Percentiles rank a stretch among this genome's conserved stretches.
phyloP scores from a whole-genome alignment of 768 basidiomycete genomes.

The Suillus plorans region DNA sequence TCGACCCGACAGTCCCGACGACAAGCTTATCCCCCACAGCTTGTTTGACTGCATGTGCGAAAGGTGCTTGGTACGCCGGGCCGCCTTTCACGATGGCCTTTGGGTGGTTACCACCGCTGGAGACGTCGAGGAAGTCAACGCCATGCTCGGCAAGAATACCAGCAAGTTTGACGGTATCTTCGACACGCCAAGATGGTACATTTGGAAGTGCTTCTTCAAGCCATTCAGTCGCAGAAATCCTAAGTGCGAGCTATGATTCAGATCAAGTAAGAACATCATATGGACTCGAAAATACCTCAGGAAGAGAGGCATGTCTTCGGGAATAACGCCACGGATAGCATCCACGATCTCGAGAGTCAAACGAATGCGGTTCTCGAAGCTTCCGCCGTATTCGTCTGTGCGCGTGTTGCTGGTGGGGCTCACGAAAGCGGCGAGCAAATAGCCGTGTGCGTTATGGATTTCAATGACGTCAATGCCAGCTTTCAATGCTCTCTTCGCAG shows the following conservation, averaged over 20 bases:
- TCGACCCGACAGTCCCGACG: slow-evolving; percentile 27
- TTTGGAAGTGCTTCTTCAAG: slow-evolving; percentile 56
- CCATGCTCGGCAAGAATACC: slow-evolving; percentile 60
- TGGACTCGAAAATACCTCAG: slow-evolving; percentile 44
- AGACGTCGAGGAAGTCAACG: slow-evolving; percentile 76
- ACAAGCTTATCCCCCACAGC: slow-evolving; percentile 41
- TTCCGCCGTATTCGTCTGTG: slow-evolving; percentile 69
- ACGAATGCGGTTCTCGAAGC: slow-evolving; percentile 66
- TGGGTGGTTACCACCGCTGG: slow-evolving; percentile 57
- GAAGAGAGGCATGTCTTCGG: slow-evolving; percentile 66
- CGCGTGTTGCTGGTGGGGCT: slow-evolving; percentile 62
- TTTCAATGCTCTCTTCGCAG: slow-evolving; percentile 50
- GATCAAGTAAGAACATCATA: background rate
- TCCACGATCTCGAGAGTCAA: slow-evolving; percentile 64
- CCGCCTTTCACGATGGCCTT: slow-evolving; percentile 28
- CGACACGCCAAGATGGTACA: slow-evolving; percentile 63
- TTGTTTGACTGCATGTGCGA: slow-evolving; percentile 53
- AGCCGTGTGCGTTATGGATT: slow-evolving; percentile 67
- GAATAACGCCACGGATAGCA: slow-evolving; percentile 59
- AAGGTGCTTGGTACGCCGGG: slow-evolving; percentile 54
- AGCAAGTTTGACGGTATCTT: slow-evolving; percentile 66
- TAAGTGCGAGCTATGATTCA: slow-evolving; percentile 17
- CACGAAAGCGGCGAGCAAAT: slow-evolving; percentile 55
- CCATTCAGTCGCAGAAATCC: slow-evolving; percentile 76
- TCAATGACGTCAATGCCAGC: slow-evolving; percentile 63